Percentiles rank a stretch among this genome's conserved stretches.
phyloP scores from a whole-genome alignment of 768 basidiomycete genomes.

The Mycena crocata region DNA sequence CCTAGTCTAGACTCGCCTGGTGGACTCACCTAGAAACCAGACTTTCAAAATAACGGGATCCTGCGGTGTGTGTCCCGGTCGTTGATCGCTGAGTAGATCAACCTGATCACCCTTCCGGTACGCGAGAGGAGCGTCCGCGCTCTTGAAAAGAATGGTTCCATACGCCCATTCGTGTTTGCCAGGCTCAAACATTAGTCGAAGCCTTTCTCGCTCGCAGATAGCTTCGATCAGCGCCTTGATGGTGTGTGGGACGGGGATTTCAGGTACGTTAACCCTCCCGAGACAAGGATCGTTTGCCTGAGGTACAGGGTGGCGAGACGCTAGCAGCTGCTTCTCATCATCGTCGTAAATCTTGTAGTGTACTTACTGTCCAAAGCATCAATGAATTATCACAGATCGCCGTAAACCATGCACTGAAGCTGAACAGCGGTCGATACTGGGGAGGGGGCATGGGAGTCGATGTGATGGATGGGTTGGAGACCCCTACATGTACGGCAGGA shows the following conservation, averaged over 20 bases:
- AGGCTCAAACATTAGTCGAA: background rate
- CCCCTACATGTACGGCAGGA: too few species aligned
- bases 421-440: too few species aligned
- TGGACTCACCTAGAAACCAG: background rate
- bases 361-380: background rate
- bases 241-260: constrained; percentile 6
- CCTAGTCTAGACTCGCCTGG: too few species aligned
- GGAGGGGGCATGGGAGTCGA: too few species aligned
- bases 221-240: background rate
- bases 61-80: constrained; percentile 4
- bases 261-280: background rate
- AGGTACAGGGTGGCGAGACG: background rate
- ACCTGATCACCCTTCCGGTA: too few species aligned
- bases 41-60: constrained; percentile 7
- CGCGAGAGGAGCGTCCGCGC: background rate
- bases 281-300: background rate
- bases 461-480: too few species aligned
- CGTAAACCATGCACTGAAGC: too few species aligned
- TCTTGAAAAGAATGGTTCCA: background rate
- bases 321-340: constrained; percentile 6
- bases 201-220: constrained; percentile 12
- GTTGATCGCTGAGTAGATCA: background rate
- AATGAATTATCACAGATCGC: too few species aligned
- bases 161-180: background rate
- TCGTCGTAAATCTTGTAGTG: constrained; percentile 17